These are phyloP conservation scores for Quercus alba DNA, from an alignment of 306 rosid genomes.

Conservation along the genomic window DNA sequence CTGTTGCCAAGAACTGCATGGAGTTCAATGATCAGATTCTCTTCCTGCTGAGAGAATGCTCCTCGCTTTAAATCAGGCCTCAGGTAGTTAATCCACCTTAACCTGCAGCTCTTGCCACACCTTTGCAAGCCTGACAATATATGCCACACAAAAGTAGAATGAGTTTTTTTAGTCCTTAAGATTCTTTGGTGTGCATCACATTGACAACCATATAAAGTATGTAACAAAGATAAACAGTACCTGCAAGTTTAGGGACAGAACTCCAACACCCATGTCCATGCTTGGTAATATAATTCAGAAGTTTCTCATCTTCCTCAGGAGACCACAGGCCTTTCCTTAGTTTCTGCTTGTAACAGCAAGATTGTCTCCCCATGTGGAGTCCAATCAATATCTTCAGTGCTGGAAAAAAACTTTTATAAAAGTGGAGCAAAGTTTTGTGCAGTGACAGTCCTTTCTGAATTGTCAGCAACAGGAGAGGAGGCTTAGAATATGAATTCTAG, in stretches of 20 bases:
- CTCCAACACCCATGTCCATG: conserved; percentile 99
- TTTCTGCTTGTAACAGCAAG: conserved; percentile 97
- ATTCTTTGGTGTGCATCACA: background rate
- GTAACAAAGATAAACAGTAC: conserved; percentile 25
- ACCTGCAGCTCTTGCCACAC: conserved; percentile 94
- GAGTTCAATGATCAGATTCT: conserved; percentile 74
- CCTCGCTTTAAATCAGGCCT: conserved; percentile 98
- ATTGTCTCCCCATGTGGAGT: conserved; percentile 87
- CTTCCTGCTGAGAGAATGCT: conserved; percentile 86
- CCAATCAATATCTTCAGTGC: conserved; percentile 23
- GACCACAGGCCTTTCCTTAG: conserved; percentile 98
- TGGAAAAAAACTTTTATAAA: conserved; percentile 24
- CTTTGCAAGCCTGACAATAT: conserved; percentile 67
- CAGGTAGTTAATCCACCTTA: conserved; percentile 92
- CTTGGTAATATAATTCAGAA: conserved; percentile 73
- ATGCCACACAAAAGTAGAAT: background rate
- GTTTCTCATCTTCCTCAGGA: conserved; percentile 98
- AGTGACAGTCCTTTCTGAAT: conserved; percentile 21
- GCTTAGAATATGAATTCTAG: conserved; percentile 21
- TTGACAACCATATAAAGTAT: background rate
- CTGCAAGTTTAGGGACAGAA: conserved; percentile 91
- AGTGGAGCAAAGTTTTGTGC: conserved; percentile 18
- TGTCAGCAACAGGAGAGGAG: conserved; percentile 19
- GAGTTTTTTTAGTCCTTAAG: background rate
- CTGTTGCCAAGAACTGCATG: conserved; percentile 90